Evolutionary conservation across 768 basidiomycete species (phyloP), one percentile per base, ranked within the genome.

Genomic region (Mycena alexandri): DNA sequence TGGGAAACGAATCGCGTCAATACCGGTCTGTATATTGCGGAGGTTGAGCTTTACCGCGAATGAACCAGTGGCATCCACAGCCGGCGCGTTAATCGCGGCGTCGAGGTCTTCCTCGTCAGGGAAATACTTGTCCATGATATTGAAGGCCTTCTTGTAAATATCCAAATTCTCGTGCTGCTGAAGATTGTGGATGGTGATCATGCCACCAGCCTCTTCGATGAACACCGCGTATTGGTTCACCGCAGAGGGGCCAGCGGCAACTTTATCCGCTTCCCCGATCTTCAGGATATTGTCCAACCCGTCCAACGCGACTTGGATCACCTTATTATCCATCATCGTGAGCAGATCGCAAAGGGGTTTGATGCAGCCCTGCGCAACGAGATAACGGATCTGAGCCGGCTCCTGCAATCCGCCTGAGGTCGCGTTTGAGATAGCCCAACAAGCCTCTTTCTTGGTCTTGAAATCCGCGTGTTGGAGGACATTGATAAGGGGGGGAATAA

Each of bases 121-220:
- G 92, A 97, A 98, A 84, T 97, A 98, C 77, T 96, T 96, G 82
- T 95, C 93, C 93, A 94, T 94, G 75, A 95, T 98, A 79, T 95
- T 95, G 87, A 96, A 99, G 50, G 96, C 97, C 84, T 99, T 99
- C 89, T 98, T 98, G 84, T 99, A 99, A 74, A 99, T 99, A 74
- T 99, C 97, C 81, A 98, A 81, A 81, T 99, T 99, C 83, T 99
- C 97, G 80, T 99, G 98, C 80, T 97, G 96, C 82, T 99, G 98
- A 62, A 99, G 89, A 79, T 98, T 96, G 85, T 99, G 97, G 78
- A 99, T 98, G 24, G 95, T 93, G 73, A 95, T 89, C 98, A 99
- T 99, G 63, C 98, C 98, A 68, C 98, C 96, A 19, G 96, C 96
- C 81, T 99, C 98, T 81, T 99, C 98, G 50, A 99, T 95, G 74